These are phyloP conservation scores for Debaryomyces coudertii DNA, from an alignment of 1,139 yeast genomes.

Conservation along the genomic window DNA sequence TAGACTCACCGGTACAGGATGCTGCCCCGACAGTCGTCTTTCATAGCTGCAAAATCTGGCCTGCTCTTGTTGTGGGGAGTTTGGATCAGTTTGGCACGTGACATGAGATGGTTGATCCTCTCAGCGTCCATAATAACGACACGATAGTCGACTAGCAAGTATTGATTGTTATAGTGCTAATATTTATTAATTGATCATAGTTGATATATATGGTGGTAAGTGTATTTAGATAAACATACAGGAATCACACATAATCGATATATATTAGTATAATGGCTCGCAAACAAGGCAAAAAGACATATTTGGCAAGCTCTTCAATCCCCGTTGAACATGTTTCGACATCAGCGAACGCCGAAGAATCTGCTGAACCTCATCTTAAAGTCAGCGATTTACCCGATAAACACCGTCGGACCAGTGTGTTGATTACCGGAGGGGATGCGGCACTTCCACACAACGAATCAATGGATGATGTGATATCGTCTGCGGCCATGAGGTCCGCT, in stretches of 20 bases:
- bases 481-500: constrained; percentile 19
- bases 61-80: background rate
- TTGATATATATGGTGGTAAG: background rate
- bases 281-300: background rate
- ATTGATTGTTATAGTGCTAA: background rate
- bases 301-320: background rate
- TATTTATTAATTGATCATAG: background rate
- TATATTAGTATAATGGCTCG: background rate
- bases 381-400: background rate
- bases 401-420: constrained; percentile 6
- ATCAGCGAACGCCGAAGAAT: background rate
- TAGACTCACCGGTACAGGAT: too few species aligned
- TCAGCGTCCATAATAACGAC: constrained; percentile 2
- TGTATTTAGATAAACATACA: background rate
- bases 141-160: background rate
- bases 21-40: background rate
- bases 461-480: constrained; percentile 20
- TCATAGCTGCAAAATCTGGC: background rate
- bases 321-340: constrained; percentile 2
- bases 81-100: background rate
- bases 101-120: background rate
- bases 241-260: background rate
- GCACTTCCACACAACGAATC: constrained; percentile 7
- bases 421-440: constrained; percentile 4
- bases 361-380: background rate